A percentile compares a stretch with the other conserved stretches of the same genome.
phyloP scores from a whole-genome alignment of 2,329 filamentous ascomycete species.

The Alternaria sp. region DNA sequence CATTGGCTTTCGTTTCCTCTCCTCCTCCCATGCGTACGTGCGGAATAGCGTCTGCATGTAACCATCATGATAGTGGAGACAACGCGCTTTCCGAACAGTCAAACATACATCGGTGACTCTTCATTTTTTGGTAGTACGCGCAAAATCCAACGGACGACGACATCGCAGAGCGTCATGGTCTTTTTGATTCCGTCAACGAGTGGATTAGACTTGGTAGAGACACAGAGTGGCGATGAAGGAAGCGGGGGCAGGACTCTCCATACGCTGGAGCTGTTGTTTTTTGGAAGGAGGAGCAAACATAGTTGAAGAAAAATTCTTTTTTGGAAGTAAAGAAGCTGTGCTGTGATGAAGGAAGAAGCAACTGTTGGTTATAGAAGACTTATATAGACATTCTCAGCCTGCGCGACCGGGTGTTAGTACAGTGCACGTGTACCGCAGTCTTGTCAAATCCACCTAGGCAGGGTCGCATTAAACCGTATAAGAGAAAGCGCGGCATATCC shows the following conservation, averaged over 20 bases:
- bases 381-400: neutral
- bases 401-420: neutral
- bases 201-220: neutral
- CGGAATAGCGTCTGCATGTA: fast-evolving
- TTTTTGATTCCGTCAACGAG: neutral
- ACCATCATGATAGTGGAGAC: neutral
- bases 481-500: too few relatives aligned
- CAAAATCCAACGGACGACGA: neutral
- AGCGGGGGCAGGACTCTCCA: neutral
- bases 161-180: neutral
- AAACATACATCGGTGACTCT: neutral
- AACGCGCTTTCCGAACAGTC: neutral
- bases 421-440: neutral
- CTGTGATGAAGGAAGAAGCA: neutral
- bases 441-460: neutral
- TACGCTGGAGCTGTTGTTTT: too few relatives aligned
- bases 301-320: too few relatives aligned
- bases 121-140: neutral
- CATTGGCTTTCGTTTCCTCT: neutral
- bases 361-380: neutral
- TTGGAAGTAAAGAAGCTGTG: neutral
- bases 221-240: neutral
- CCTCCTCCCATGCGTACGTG: fast-evolving
- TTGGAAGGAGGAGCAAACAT: neutral
- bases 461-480: too few relatives aligned